A percentile compares a stretch with the other conserved stretches of the same genome.
These are phyloP conservation scores for Acanthamoeba castellanii DNA, from an alignment of 208 protist species.

Conservation along the genomic window DNA sequence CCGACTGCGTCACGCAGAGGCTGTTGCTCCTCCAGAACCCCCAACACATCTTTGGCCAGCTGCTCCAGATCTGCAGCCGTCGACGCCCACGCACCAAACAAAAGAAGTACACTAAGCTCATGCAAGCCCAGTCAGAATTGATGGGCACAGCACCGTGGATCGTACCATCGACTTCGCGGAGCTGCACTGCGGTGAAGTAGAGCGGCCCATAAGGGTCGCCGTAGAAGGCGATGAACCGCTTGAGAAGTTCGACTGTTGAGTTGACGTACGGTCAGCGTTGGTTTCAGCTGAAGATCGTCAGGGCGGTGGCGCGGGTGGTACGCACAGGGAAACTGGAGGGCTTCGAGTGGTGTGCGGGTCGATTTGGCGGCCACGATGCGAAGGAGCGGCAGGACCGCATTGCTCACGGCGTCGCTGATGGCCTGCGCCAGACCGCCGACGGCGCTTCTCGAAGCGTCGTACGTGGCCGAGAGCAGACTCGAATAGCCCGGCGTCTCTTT, in stretches of 20 bases:
- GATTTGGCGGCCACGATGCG: not conserved
- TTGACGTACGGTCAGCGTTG: not conserved
- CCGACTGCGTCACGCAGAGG: not conserved
- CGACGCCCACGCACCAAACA: not conserved
- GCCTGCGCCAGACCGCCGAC: not conserved
- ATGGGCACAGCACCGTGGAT: not conserved
- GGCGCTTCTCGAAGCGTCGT: not conserved
- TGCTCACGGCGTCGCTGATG: not conserved
- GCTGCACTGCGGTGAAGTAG: not conserved
- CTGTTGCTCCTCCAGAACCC: conserved; percentile 19
- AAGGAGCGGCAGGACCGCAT: not conserved
- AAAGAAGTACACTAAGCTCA: not conserved
- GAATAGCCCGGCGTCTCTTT: not conserved
- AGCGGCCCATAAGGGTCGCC: conserved; percentile 22
- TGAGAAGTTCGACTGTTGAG: conserved; percentile 33
- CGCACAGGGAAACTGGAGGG: not conserved
- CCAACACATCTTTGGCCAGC: not conserved
- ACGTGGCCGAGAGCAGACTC: not conserved
- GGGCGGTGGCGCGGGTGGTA: not conserved
- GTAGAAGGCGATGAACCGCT: conserved; percentile 9
- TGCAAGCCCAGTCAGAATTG: too few relatives aligned
- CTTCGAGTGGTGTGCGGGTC: not conserved
- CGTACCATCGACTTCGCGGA: not conserved
- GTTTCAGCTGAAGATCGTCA: not conserved
- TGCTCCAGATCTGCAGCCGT: not conserved